Base-by-base conservation (phyloP, 176 grass and related monocot genomes). In the Coix lacrymajobi region DNA sequence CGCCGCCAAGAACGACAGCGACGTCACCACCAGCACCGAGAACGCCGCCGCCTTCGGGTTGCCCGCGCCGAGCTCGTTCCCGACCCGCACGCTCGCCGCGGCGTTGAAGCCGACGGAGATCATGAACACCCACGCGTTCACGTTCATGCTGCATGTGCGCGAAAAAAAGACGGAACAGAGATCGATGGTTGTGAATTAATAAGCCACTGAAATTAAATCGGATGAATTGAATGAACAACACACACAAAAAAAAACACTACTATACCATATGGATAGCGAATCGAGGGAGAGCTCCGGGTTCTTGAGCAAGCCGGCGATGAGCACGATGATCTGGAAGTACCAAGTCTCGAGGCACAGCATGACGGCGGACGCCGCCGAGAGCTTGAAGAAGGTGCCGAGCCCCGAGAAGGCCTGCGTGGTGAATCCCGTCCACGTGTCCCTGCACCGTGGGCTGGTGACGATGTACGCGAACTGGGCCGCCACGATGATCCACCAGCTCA, bases 291-390 rank as follows among this genome's bases (percentile, higher is more conserved):
- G 9, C 62, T 94, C 73, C 26, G 92, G 94, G 76, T 94, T 68
- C 14, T 89, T 83, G 29, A 97, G 90, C 77, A 94, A 58, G 32
- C 95, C 92, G 6, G 92, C 92, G 62, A 97, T 85, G 77, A 97
- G 92, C 71, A 97, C 77, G 76, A 94, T 62, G 78, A 97, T 81
- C 92, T 97, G 92, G 79, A 89, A 97, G 86, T 97, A 94, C 94
- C 94, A 97, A 11, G 85, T 81, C 86, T 97, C 94, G 16, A 97
- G 88, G 80, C 88, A 89, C 76, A 97, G 84, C 95, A 97, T 97
- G n/a, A 94, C 86, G 32, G 95, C 92, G 14, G 95, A 94, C 19
- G 90, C 95, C 38, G 69, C 66, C 14, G 95, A 94, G 7, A 97
- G 85, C 19, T 20, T 52, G 48, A 52, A 17, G 48, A 52, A 52